These are phyloP conservation scores for Xanthoparmelia taractica DNA, from an alignment of 495 filamentous ascomycete species.

Conservation along the genomic window DNA sequence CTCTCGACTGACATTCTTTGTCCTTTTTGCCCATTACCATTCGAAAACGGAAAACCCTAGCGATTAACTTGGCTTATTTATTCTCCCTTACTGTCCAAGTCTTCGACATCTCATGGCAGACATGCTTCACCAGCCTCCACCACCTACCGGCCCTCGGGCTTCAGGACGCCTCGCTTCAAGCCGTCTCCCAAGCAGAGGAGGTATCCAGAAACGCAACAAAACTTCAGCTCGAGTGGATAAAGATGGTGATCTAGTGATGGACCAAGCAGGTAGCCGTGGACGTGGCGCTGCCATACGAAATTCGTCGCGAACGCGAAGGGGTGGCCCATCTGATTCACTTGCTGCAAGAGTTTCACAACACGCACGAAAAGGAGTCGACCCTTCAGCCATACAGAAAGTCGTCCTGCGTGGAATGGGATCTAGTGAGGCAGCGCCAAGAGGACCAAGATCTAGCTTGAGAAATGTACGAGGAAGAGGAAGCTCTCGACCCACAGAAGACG, in stretches of 20 bases:
- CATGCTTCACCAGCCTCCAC: constrained; percentile 13
- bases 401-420: constrained; percentile 34
- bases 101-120: background rate
- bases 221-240: constrained; percentile 51
- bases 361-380: constrained; percentile 25
- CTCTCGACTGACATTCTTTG: background rate
- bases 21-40: background rate
- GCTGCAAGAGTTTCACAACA: constrained; percentile 29
- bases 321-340: constrained; percentile 20
- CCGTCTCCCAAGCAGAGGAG: constrained; percentile 49
- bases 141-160: constrained; percentile 20
- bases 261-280: constrained; percentile 37
- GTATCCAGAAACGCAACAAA: constrained; percentile 61
- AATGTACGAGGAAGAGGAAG: constrained; percentile 28
- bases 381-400: constrained; percentile 35
- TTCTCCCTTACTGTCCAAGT: background rate
- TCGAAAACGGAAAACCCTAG: background rate
- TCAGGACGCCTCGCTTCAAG: constrained; percentile 15
- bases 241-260: constrained; percentile 83
- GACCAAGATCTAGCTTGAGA: constrained; percentile 30
- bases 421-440: constrained; percentile 28
- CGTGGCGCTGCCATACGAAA: constrained; percentile 28
- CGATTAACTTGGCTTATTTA: background rate
- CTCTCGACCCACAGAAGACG: constrained; percentile 24
- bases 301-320: constrained; percentile 13